Evolutionary conservation across 352 stramenopile species (phyloP).

Genomic region (Phytophthora europaea): DNA sequence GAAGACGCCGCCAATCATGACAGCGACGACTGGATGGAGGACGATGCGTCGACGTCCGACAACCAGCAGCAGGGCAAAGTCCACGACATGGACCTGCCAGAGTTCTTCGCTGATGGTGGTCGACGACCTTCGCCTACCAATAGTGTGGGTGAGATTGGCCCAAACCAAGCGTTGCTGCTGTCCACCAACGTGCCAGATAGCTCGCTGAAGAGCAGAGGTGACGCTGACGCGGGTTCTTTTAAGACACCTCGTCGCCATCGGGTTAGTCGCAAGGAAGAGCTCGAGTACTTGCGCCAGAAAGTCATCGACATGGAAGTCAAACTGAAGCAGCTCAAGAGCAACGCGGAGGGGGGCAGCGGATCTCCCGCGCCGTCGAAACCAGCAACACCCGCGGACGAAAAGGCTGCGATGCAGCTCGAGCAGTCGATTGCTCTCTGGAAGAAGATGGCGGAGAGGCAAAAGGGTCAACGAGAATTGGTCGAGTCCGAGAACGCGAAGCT

Average conservation of each 20-base stretch:
- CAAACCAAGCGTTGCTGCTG: not conserved
- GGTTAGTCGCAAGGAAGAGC: constrained; percentile 45
- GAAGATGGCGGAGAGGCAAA: constrained; percentile 52
- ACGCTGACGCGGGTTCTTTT: not conserved
- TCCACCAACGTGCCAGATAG: not conserved
- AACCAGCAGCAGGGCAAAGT: constrained; percentile 2
- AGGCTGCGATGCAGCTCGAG: constrained; percentile 24
- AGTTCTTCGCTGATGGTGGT: constrained; percentile 3
- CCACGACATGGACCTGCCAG: constrained; percentile 2
- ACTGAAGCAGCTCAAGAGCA: constrained; percentile 30
- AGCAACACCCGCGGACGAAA: not conserved
- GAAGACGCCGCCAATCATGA: constrained; percentile 21
- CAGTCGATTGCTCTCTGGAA: constrained; percentile 52
- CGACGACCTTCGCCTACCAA: constrained; percentile 9
- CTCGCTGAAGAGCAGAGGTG: not conserved
- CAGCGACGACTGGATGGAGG: constrained; percentile 16
- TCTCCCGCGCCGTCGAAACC: constrained; percentile 3
- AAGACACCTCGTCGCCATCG: constrained; percentile 21
- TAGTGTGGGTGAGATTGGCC: not conserved
- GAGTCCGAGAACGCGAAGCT: constrained; percentile 57
- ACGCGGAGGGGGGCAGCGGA: not conserved
- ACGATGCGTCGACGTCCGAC: not conserved
- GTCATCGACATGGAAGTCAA: constrained; percentile 45
- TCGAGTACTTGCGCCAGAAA: constrained; percentile 46
- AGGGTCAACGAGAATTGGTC: constrained; percentile 34